A percentile compares a stretch with the other conserved stretches of the same genome.
Evolutionary conservation across 208 protist genomes (phyloP).

Genomic region (Entamoeba nuttalli): DNA sequence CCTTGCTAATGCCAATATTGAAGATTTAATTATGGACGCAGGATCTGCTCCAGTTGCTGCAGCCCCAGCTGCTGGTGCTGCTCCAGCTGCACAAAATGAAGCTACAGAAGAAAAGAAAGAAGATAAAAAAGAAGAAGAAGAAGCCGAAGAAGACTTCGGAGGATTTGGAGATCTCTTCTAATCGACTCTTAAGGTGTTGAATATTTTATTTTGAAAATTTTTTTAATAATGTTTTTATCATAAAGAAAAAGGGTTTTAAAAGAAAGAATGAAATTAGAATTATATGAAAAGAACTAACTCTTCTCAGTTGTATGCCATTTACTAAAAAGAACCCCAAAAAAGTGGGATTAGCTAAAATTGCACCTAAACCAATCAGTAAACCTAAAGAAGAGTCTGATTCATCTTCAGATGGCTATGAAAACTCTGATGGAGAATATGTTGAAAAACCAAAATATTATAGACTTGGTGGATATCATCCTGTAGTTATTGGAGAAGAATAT

Average conservation of each 20-base stretch:
- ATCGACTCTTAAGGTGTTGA: neutral
- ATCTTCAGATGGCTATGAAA: neutral
- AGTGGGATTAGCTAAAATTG: neutral
- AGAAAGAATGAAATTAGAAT: no score
- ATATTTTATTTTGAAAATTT: no score
- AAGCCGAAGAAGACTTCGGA: neutral
- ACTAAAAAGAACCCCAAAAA: neutral
- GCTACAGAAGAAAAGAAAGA: neutral
- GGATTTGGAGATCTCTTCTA: neutral
- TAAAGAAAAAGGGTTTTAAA: no score
- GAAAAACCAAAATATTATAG: neutral
- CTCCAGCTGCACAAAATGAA: neutral
- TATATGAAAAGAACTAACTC: no score
- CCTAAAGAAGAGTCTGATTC: neutral
- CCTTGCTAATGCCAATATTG: neutral
- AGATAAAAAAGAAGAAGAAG: neutral
- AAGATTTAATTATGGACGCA: neutral
- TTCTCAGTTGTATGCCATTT: no score
- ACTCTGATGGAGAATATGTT: neutral
- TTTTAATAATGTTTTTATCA: no score
- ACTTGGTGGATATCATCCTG: neutral
- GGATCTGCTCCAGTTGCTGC: neutral
- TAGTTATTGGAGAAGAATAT: neutral
- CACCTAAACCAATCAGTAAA: neutral
- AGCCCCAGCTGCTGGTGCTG: neutral